Conservation (phyloP, 2,329 filamentous ascomycete species). For the Fusarium clavum region DNA sequence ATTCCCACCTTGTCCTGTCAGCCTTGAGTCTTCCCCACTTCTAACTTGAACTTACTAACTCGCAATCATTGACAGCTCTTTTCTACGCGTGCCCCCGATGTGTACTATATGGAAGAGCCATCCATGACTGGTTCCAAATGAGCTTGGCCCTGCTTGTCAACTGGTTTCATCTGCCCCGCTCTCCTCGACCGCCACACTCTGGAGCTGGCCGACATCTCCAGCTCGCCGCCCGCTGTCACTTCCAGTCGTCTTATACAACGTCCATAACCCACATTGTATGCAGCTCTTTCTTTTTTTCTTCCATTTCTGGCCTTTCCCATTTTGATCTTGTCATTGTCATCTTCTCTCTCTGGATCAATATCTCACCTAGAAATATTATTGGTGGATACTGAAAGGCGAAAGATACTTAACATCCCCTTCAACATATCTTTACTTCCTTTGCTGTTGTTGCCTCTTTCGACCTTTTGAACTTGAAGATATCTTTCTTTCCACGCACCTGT, state of each 20-base stretch:
- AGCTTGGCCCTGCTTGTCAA: constrained; percentile 57
- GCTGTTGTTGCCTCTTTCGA: not conserved
- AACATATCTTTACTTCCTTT: not conserved
- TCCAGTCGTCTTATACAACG: constrained; percentile 40
- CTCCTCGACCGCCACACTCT: constrained; percentile 53
- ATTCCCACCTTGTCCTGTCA: constrained; percentile 23
- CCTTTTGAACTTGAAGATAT: not conserved
- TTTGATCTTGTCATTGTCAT: not conserved
- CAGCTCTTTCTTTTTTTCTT: constrained; percentile 35
- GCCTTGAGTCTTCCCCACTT: constrained; percentile 29
- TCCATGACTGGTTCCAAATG: constrained; percentile 58
- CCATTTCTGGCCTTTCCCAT: constrained; percentile 7
- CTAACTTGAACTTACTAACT: constrained; percentile 27
- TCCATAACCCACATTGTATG: constrained; percentile 43
- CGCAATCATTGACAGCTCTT: constrained; percentile 51
- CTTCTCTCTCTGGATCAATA: not conserved
- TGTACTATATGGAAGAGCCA: constrained; percentile 48
- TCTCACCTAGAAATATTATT: not conserved
- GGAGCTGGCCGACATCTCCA: constrained; percentile 62
- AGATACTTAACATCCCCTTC: not conserved
- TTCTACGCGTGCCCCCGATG: constrained; percentile 42
- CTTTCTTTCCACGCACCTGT: not conserved
- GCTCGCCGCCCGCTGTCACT: constrained; percentile 48
- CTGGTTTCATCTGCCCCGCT: constrained; percentile 58
- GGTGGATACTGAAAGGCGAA: not conserved